phyloP scores from a whole-genome alignment of 2,329 filamentous ascomycete genomes.

The Periconia sp. region DNA sequence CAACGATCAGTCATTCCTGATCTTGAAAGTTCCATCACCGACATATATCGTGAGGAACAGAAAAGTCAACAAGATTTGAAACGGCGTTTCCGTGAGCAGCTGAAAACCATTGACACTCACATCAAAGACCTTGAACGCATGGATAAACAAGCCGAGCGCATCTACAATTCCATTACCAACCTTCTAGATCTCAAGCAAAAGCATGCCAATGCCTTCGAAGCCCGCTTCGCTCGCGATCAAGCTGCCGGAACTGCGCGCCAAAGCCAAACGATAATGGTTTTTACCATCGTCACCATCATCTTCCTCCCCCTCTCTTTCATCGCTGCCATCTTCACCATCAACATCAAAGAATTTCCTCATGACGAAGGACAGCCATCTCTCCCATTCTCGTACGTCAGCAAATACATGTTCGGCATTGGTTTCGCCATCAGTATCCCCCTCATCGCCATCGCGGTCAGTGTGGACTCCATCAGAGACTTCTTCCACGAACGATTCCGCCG shows the following conservation, averaged over 20 bases:
- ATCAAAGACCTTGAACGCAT: conserved; percentile 64
- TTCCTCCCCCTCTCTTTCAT: conserved; percentile 61
- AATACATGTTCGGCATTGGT: conserved; percentile 59
- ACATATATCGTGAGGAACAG: conserved; percentile 41
- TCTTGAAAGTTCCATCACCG: conserved; percentile 48
- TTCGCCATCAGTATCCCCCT: conserved; percentile 56
- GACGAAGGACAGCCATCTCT: conserved; percentile 37
- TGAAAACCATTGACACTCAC: conserved; percentile 60
- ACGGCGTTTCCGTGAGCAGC: conserved; percentile 59
- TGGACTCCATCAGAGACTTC: conserved; percentile 45
- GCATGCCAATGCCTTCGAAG: conserved; percentile 68
- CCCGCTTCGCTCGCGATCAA: conserved; percentile 62
- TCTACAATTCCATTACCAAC: conserved; percentile 63
- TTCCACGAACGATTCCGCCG: conserved; percentile 28
- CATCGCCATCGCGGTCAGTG: conserved; percentile 48
- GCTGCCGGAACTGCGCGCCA: conserved; percentile 62
- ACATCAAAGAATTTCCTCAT: conserved; percentile 53
- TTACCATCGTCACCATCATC: conserved; percentile 61
- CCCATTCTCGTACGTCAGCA: conserved; percentile 54
- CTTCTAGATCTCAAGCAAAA: conserved; percentile 70
- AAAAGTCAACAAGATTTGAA: conserved; percentile 51
- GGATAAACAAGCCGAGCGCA: conserved; percentile 62
- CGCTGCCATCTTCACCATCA: conserved; percentile 58
- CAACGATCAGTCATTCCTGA: conserved; percentile 53
- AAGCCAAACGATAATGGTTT: conserved; percentile 60